Base-by-base conservation (phyloP, 176 grass and related monocot species). In the Phoenix dactylifera region DNA sequence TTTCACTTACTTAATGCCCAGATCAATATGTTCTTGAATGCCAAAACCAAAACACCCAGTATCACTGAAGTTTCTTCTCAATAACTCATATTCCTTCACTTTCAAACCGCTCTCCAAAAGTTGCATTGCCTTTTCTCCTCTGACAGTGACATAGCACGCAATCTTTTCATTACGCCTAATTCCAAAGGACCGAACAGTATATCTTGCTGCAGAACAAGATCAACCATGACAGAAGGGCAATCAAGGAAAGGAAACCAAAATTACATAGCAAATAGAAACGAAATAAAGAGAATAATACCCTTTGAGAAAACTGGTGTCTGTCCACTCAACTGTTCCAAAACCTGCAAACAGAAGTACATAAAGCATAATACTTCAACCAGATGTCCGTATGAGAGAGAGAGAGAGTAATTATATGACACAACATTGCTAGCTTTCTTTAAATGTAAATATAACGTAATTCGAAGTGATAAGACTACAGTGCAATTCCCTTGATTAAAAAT, bases 101-200 rank as follows among this genome's bases (percentile, higher is more conserved):
- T 95, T 95, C 64, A 89, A 59, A 50, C 89, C 89, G 62, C 89
- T 95, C 68, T 95, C 85, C 72, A 95, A 80, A 29, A 95, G 75
- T 74, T 89, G 89, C 89, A 95, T 95, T 2, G 89, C 89, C 78
- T 95, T 95, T 55, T 95, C 89, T 5, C 85, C 81, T 49, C 89
- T 79, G 3, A 95, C 64, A 5, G 81, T 95, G n/a, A 95, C 89
- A 0, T 88, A 85, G 73, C 89, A 94, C 0, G 89, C 85, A 1
- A 95, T 95, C 85, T 95, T 95, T 67, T 95, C 89, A 25, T 89
- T 95, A 77, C 81, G 89, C 32, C 83, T 61, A 75, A 90, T 90
- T 26, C 87, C 78, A 5, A 92, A 92, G 0, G 88, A 87, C 70
- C 88, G 77, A 26, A 92, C 88, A 68, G 83, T 89, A 72, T 80